A percentile compares a stretch with the other conserved stretches of the same genome.
Conservation (phyloP, 495 filamentous ascomycete species). For the Talaromyces nanjingensis region DNA sequence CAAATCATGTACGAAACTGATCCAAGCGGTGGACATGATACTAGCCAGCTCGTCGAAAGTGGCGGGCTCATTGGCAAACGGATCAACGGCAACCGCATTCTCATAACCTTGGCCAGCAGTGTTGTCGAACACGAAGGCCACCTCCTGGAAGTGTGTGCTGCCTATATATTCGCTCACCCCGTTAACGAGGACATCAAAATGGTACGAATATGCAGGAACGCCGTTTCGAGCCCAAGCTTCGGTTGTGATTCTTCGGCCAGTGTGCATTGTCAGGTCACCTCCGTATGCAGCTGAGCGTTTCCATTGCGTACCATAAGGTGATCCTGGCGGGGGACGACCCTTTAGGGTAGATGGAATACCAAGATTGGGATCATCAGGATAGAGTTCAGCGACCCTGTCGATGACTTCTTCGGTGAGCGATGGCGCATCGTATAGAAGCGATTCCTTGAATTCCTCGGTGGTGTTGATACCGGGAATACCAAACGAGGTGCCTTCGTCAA, state of each 20-base stretch:
- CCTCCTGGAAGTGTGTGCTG: constrained; percentile 41
- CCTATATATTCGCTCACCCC: constrained; percentile 22
- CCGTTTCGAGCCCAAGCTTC: constrained; percentile 26
- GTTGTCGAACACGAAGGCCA: constrained; percentile 44
- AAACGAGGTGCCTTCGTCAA: constrained; percentile 48
- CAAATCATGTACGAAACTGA: constrained; percentile 31
- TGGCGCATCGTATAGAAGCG: constrained; percentile 6
- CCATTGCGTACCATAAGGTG: constrained; percentile 37
- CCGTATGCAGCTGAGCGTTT: constrained; percentile 46
- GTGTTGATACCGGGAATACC: constrained; percentile 36
- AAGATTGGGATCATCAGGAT: constrained; percentile 36
- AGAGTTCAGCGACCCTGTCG: constrained; percentile 14
- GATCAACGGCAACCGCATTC: constrained; percentile 15
- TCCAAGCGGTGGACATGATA: constrained; percentile 38
- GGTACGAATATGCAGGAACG: constrained; percentile 36
- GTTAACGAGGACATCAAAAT: constrained; percentile 32
- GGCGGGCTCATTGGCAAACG: constrained; percentile 22
- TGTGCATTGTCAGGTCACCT: constrained; percentile 50
- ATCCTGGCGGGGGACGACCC: constrained; percentile 17
- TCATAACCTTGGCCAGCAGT: constrained; percentile 30
- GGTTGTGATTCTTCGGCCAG: constrained; percentile 34
- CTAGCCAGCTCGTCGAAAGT: constrained; percentile 26
- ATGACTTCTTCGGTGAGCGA: constrained; percentile 8
- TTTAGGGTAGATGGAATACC: constrained; percentile 28
- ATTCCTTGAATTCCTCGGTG: constrained; percentile 27